These are phyloP conservation scores for Protomyces pachydermus DNA, from an alignment of 1,139 yeast genomes.

Conservation along the genomic window DNA sequence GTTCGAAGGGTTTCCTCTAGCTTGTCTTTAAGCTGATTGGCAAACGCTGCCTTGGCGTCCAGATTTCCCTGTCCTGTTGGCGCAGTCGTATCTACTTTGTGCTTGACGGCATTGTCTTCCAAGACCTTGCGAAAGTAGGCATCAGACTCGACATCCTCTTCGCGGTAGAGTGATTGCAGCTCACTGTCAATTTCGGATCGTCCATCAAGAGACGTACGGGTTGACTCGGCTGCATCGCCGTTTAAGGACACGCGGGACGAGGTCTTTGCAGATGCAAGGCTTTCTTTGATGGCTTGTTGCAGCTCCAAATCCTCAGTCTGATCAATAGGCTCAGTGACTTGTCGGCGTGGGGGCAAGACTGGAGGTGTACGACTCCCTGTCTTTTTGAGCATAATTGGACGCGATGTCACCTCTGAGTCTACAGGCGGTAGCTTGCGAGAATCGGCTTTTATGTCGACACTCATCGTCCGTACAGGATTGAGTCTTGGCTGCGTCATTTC, in stretches of 20 bases:
- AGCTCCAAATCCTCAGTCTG: slow-evolving; percentile 2
- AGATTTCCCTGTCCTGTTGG: background rate
- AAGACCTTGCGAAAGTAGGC: slow-evolving; percentile 4
- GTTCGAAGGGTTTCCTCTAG: background rate
- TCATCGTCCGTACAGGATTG: background rate
- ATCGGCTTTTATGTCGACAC: background rate
- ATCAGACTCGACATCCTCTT: slow-evolving; percentile 15
- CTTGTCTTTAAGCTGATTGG: slow-evolving; percentile 8
- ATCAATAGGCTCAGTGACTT: background rate
- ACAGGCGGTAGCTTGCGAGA: background rate
- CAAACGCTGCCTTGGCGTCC: slow-evolving; percentile 17
- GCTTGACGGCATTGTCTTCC: slow-evolving; percentile 16
- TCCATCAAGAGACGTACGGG: background rate
- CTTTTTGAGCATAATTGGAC: background rate
- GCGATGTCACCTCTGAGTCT: slow-evolving; percentile 2
- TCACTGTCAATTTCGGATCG: background rate
- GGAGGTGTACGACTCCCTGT: background rate
- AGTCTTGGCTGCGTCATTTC: background rate
- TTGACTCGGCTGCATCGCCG: background rate
- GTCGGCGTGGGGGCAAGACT: background rate
- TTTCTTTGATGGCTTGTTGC: slow-evolving; percentile 7
- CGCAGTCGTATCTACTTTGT: background rate
- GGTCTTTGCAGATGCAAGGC: background rate
- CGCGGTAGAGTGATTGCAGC: slow-evolving; percentile 2
- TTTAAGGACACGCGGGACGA: background rate